phyloP scores from a whole-genome alignment of 2,329 filamentous ascomycete genomes.

The Albifimbria verrucaria region DNA sequence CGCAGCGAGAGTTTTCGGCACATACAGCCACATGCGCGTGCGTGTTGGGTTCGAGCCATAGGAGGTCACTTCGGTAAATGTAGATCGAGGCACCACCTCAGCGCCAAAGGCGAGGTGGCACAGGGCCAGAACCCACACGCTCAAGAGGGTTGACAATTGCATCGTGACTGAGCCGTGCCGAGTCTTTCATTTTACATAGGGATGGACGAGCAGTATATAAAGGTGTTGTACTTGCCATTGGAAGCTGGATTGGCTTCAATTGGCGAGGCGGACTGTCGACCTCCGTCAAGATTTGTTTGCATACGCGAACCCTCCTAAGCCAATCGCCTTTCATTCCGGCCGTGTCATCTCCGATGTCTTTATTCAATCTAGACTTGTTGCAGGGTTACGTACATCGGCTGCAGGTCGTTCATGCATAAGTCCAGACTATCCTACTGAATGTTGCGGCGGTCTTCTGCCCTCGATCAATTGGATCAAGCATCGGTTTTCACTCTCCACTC shows the following conservation, averaged over 20 bases:
- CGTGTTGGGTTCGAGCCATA: conserved; percentile 16
- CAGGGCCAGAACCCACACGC: conserved; percentile 9
- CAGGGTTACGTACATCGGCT: neutral
- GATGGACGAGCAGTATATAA: neutral
- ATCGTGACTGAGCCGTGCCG: neutral
- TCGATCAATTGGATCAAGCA: neutral
- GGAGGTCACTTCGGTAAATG: conserved; percentile 14
- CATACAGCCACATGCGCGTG: conserved; percentile 24
- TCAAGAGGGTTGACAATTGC: conserved; percentile 5
- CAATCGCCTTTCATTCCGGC: neutral
- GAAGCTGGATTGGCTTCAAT: neutral
- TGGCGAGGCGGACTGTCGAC: neutral
- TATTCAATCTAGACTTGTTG: neutral
- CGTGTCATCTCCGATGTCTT: neutral
- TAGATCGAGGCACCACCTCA: conserved; percentile 14
- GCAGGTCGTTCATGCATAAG: no score
- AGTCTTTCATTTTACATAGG: neutral
- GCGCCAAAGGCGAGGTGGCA: conserved; percentile 5
- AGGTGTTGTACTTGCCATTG: neutral
- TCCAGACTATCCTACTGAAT: no score
- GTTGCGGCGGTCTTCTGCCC: neutral
- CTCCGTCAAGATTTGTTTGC: neutral
- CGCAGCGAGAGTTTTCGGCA: conserved; percentile 31
- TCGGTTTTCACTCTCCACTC: neutral
- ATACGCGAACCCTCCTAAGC: neutral